phyloP scores from a whole-genome alignment of 768 basidiomycete genomes.

The Phlegmacium glaucopus region DNA sequence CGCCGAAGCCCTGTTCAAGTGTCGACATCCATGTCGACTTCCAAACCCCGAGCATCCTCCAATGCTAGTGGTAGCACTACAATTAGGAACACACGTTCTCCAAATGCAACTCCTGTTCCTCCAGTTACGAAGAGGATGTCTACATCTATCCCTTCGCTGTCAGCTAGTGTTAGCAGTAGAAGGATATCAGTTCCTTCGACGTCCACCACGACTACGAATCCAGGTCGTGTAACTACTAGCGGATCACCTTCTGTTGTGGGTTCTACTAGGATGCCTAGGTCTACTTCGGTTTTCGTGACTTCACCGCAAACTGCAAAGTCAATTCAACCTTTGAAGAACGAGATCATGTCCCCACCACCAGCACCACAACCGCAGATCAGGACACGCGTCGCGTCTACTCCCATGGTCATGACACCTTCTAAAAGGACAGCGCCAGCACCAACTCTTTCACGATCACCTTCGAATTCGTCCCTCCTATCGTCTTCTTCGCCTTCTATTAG shows the following conservation, averaged over 20 bases:
- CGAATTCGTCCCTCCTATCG: slow-evolving; percentile 18
- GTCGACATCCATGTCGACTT: slow-evolving; percentile 22
- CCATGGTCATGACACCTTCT: slow-evolving; percentile 35
- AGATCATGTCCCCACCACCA: slow-evolving; percentile 31
- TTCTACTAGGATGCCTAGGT: slow-evolving; percentile 21
- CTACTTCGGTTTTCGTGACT: slow-evolving; percentile 21
- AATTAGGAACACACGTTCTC: no score
- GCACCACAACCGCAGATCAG: slow-evolving; percentile 34
- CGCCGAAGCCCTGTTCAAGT: no score
- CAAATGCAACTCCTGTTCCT: no score
- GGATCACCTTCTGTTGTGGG: slow-evolving; percentile 20
- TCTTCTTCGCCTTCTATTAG: slow-evolving; percentile 31
- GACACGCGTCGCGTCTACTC: no score
- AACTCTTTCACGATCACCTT: slow-evolving; percentile 18
- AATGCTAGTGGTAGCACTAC: no score
- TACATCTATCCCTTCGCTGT: no score
- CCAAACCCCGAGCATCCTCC: slow-evolving; percentile 53
- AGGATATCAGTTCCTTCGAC: slow-evolving; percentile 40
- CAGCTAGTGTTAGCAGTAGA: no score
- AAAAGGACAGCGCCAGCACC: slow-evolving; percentile 18
- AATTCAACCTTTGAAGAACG: slow-evolving; percentile 11
- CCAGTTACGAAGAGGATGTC: no score
- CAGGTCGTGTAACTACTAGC: slow-evolving; percentile 6
- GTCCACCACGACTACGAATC: slow-evolving; percentile 1
- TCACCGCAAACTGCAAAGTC: slow-evolving; percentile 19